phyloP scores from a whole-genome alignment of 2,329 filamentous ascomycete species.

The Fusarium sp. region DNA sequence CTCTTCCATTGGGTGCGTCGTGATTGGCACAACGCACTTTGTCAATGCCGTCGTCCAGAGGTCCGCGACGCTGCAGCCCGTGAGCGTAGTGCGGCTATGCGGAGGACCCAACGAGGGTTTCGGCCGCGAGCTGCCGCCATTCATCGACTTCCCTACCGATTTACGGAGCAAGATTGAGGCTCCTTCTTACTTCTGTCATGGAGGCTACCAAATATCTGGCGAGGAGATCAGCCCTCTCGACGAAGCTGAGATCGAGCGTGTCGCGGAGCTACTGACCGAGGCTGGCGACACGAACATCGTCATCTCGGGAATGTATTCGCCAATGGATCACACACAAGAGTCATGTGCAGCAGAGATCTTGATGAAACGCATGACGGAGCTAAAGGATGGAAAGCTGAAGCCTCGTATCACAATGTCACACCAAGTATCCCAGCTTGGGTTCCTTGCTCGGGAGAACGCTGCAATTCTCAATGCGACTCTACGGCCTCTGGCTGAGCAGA shows the following conservation, averaged over 20 bases:
- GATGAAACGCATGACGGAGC: background rate
- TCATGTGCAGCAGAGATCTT: constrained; percentile 47
- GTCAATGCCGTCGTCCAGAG: constrained; percentile 64
- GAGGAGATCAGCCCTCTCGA: constrained; percentile 44
- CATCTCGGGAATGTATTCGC: background rate
- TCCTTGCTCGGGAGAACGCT: constrained; percentile 63
- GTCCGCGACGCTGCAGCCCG: constrained; percentile 54
- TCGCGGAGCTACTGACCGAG: constrained; percentile 5
- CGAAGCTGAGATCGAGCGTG: constrained; percentile 5
- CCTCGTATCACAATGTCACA: constrained; percentile 21
- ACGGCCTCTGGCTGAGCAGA: constrained; percentile 57
- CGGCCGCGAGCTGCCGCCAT: constrained; percentile 57
- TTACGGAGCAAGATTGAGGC: constrained; percentile 4
- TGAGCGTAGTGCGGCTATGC: constrained; percentile 9
- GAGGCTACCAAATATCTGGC: constrained; percentile 49
- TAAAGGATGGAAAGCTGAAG: background rate
- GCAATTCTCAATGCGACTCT: constrained; percentile 64
- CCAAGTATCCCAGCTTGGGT: constrained; percentile 51
- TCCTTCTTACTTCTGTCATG: constrained; percentile 13
- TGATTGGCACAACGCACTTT: constrained; percentile 63
- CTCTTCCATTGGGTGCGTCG: constrained; percentile 52
- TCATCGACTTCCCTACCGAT: constrained; percentile 52
- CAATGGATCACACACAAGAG: background rate
- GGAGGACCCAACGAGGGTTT: background rate
- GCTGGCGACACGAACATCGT: background rate